phyloP scores from a whole-genome alignment of 2,329 filamentous ascomycete species.

The Cercospora nicotianae region DNA sequence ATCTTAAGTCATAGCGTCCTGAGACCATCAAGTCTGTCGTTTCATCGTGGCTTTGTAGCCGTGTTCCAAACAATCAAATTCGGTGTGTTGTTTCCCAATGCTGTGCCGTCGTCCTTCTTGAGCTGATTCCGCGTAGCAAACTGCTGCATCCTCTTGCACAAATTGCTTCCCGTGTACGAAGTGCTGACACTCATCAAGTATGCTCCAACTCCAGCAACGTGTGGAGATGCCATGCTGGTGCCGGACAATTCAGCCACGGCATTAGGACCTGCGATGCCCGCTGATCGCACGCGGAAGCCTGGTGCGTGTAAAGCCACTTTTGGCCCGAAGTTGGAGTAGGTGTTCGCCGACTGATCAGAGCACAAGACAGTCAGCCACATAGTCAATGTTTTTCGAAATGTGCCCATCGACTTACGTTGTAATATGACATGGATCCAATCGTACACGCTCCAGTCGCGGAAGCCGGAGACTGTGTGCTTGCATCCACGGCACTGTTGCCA shows the following conservation, averaged over 20 bases:
- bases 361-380: background rate
- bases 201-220: conserved; percentile 27
- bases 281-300: conserved; percentile 51
- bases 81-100: background rate
- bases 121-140: conserved; percentile 4
- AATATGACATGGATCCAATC: conserved; percentile 38
- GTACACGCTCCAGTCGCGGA: conserved; percentile 40
- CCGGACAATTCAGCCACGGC: conserved; percentile 49
- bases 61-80: conserved; percentile 12
- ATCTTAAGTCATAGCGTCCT: background rate
- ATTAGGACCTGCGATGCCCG: conserved; percentile 48
- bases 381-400: background rate
- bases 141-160: conserved; percentile 1
- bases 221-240: conserved; percentile 45
- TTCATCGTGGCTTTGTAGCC: background rate
- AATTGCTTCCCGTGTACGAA: background rate
- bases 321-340: conserved; percentile 43
- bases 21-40: background rate
- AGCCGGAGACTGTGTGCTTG: conserved; percentile 34
- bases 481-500: conserved; percentile 38
- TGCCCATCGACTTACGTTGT: conserved; percentile 25
- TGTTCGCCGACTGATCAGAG: conserved; percentile 24
- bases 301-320: conserved; percentile 47
- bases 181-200: conserved; percentile 6
- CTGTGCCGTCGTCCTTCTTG: background rate